These are phyloP conservation scores for Trypethelium eluteriae DNA, from an alignment of 495 filamentous ascomycete genomes.

Conservation along the genomic window DNA sequence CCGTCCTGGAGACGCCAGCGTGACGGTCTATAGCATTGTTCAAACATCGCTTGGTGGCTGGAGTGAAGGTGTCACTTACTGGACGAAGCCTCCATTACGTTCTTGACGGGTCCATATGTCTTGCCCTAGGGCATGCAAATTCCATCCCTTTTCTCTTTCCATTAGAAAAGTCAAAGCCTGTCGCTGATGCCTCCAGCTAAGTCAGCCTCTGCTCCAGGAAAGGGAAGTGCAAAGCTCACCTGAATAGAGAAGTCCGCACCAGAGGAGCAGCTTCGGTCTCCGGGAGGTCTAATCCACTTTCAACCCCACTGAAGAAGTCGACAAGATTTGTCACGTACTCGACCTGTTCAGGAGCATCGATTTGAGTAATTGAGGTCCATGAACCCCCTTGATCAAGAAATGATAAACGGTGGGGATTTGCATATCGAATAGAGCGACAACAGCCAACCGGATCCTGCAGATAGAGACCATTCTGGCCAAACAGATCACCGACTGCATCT, in stretches of 20 bases:
- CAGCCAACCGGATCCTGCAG: not conserved
- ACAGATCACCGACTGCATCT: not conserved
- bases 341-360: not conserved
- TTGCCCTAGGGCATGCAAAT: not conserved
- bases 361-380: not conserved
- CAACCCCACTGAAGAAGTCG: not conserved
- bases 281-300: not conserved
- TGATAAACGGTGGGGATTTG: not conserved
- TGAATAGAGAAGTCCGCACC: not conserved
- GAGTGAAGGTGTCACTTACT: not conserved
- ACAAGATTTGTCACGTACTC: not conserved
- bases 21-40: no score
- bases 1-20: no score
- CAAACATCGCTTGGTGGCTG: not conserved
- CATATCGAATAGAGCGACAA: not conserved
- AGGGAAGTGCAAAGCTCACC: not conserved
- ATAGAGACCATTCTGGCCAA: not conserved
- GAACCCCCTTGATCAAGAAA: not conserved
- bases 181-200: constrained; percentile 7
- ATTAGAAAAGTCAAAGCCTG: constrained; percentile 13
- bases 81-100: not conserved
- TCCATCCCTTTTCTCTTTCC: constrained; percentile 4
- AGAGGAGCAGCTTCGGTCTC: not conserved
- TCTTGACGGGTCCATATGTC: not conserved
- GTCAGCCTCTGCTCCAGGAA: not conserved